A percentile compares a stretch with the other conserved stretches of the same genome.
Conservation (phyloP, 2,329 filamentous ascomycete species). For the Diplodia intermedia region DNA sequence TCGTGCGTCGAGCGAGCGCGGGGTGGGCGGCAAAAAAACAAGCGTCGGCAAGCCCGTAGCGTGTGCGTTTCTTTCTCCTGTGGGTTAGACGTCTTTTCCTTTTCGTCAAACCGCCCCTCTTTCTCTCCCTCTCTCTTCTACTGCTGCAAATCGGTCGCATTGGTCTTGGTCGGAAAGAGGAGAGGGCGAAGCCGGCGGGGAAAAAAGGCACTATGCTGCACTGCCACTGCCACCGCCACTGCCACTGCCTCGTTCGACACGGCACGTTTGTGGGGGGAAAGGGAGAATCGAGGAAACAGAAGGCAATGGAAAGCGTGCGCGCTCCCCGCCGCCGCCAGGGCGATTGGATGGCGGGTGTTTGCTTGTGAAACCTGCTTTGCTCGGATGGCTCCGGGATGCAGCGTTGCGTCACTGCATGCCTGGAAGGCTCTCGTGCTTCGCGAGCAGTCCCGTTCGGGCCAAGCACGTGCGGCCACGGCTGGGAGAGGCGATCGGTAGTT, state of each 20-base stretch:
- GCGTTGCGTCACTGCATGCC: slow-evolving; percentile 26
- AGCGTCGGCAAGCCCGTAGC: not conserved
- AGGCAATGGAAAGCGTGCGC: slow-evolving; percentile 1
- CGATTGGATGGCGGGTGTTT: slow-evolving; percentile 3
- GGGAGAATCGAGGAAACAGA: not conserved
- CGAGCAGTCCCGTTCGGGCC: slow-evolving; percentile 6
- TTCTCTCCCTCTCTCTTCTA: too few species aligned
- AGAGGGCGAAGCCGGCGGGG: not conserved
- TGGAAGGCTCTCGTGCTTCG: slow-evolving; percentile 23
- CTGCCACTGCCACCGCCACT: too few species aligned
- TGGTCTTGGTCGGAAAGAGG: not conserved
- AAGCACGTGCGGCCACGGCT: slow-evolving; percentile 17
- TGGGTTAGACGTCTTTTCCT: not conserved
- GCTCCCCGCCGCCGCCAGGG: not conserved
- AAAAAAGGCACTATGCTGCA: not conserved
- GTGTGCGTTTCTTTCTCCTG: not conserved
- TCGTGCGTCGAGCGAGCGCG: slow-evolving; percentile 6
- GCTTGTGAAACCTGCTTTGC: slow-evolving; percentile 23
- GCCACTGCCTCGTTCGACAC: not conserved
- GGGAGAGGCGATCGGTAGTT: slow-evolving; percentile 8
- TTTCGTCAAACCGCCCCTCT: not conserved
- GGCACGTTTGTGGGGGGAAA: too few species aligned
- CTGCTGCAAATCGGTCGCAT: slow-evolving; percentile 11
- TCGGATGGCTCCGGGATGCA: slow-evolving; percentile 26
- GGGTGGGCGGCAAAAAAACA: not conserved